Base-by-base conservation (phyloP, 768 basidiomycete species). In the Amanita jacksonii region DNA sequence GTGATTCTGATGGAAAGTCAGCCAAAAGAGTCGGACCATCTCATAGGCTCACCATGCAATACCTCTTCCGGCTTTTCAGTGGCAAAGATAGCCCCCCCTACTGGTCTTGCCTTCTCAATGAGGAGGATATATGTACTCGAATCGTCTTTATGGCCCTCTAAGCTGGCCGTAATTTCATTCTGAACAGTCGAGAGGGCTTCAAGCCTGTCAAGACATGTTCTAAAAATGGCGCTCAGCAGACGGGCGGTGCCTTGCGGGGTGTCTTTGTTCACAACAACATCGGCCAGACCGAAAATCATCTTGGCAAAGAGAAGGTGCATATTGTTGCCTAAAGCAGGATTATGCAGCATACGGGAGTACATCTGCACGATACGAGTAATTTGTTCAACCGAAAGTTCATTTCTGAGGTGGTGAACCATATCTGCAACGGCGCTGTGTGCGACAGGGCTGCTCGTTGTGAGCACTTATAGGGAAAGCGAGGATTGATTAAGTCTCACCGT, bases 231-330 rank as follows among this genome's bases (percentile, higher is more conserved):
- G 19, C 67, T 64, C 5, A 98, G 67, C n/a, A 91, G 67, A 43
- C 72, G 70, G 3, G 76, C 72, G 8, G 88, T 81, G 37, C 78
- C 81, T 43, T 75, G 70, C 18, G 75, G 66, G 0, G 80, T 77
- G 38, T 83, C 85, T 60, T 94, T 92, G 23, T 72, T 63, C 18
- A 84, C 64, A 33, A 97, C 81, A 36, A 79, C 74, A 44, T 98
- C 96, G 33, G 87, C 75, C 38, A 96, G 72, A 49, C 85, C 86
- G 55, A 91, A 85, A 59, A 97, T 81, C 65, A 96, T 81, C 62
- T 97, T 98, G 41, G 85, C 84, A 51, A 87, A 89, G 58, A 97
- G 72, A 9, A 87, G 88, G 56, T 97, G 92, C 25, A 93, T 77
- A 44, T 76, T 80, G 52, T 75, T 80, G 7, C 78, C 73, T 36